Evolutionary conservation across 768 basidiomycete species (phyloP).

Genomic region (Suillus paluster): DNA sequence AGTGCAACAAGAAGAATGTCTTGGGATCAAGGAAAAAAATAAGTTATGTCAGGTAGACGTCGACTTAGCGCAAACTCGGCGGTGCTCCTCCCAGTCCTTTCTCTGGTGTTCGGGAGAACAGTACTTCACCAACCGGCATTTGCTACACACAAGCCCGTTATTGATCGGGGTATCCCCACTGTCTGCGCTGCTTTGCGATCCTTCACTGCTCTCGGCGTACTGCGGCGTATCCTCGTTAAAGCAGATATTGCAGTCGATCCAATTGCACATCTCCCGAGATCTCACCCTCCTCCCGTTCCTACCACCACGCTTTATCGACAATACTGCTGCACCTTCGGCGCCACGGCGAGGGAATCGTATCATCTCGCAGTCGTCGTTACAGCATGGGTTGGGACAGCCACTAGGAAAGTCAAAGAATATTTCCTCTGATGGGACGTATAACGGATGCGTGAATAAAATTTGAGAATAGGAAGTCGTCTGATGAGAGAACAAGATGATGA

Average conservation of each 20-base stretch:
- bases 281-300: conserved; percentile 53
- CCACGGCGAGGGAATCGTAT: conserved; percentile 77
- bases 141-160: conserved; percentile 69
- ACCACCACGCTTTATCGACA: conserved; percentile 64
- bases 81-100: conserved; percentile 81
- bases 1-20: conserved; percentile 6
- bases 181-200: conserved; percentile 48
- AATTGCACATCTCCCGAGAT: conserved; percentile 76
- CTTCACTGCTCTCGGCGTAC: conserved; percentile 43
- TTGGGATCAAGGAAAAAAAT: conserved; percentile 5
- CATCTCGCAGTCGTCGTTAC: conserved; percentile 83
- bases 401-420: conserved; percentile 80
- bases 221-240: conserved; percentile 52
- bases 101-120: conserved; percentile 76
- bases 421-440: conserved; percentile 72
- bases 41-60: conserved; percentile 10
- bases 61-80: conserved; percentile 62
- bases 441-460: conserved; percentile 75
- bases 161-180: conserved; percentile 34
- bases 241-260: conserved; percentile 73
- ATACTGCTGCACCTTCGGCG: conserved; percentile 59
- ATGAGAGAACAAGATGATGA: conserved; percentile 78
- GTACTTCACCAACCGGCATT: conserved; percentile 79
- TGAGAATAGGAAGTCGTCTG: conserved; percentile 83
- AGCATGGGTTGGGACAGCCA: conserved; percentile 79